phyloP scores from a whole-genome alignment of 805 yeast species.

The Yamadazyma takamatsuzukensis region DNA sequence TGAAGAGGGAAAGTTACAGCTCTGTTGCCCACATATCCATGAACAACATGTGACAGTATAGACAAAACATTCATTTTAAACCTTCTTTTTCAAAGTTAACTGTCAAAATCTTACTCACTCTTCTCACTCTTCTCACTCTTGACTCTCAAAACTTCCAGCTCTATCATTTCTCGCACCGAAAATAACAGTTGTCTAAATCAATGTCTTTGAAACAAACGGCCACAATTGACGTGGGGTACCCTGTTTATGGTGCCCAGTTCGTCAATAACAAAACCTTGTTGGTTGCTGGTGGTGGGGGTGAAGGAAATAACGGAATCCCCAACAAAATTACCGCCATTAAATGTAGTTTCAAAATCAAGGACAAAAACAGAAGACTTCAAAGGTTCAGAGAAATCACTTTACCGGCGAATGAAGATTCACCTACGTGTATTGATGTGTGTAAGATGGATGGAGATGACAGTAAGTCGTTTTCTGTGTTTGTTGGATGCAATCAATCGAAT shows the following conservation, averaged over 20 bases:
- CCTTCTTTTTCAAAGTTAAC: too few species aligned
- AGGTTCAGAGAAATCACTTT: constrained; percentile 60
- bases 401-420: constrained; percentile 75
- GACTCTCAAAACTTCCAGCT: too few species aligned
- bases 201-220: constrained; percentile 36
- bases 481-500: constrained; percentile 74
- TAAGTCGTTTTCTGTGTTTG: constrained; percentile 48
- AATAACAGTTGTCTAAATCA: too few species aligned
- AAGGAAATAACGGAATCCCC: constrained; percentile 83
- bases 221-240: constrained; percentile 55
- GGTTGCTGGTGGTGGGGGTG: constrained; percentile 95
- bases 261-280: constrained; percentile 56
- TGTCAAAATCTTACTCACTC: too few species aligned
- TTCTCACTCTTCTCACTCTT: too few species aligned
- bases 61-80: constrained; percentile 33
- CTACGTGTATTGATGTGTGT: constrained; percentile 68
- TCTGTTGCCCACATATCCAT: constrained; percentile 70
- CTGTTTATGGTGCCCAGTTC: constrained; percentile 77
- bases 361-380: constrained; percentile 43
- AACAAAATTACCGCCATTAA: constrained; percentile 72
- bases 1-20: constrained; percentile 66
- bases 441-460: constrained; percentile 15
- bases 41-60: constrained; percentile 67
- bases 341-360: constrained; percentile 49
- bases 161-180: too few species aligned